phyloP scores from a whole-genome alignment of 202 grass and related monocot genomes.

The Eragrostis tef region DNA sequence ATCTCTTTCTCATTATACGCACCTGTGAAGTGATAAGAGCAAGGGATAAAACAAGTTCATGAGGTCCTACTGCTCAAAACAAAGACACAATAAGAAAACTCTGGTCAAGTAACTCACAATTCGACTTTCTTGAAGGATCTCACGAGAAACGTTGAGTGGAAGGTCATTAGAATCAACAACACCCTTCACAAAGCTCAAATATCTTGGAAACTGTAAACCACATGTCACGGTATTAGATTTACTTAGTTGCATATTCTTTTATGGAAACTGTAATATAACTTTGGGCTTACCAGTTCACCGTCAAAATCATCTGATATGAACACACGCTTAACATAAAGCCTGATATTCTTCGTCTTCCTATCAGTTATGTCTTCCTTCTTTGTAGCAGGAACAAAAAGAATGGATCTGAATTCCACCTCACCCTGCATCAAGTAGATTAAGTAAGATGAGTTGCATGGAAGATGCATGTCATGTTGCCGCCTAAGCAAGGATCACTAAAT shows the following conservation, averaged over 20 bases:
- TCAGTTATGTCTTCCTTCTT: slow-evolving; percentile 91
- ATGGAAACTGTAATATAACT: slow-evolving; percentile 27
- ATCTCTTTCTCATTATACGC: slow-evolving; percentile 96
- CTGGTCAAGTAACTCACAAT: slow-evolving; percentile 66
- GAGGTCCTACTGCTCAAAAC: neutral
- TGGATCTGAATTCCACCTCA: slow-evolving; percentile 97
- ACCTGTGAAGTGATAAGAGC: slow-evolving; percentile 53
- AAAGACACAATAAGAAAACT: slow-evolving; percentile 8
- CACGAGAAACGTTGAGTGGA: slow-evolving; percentile 94
- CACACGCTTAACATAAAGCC: slow-evolving; percentile 93
- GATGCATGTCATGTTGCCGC: neutral
- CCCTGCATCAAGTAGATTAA: slow-evolving; percentile 63
- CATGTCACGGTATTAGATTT: slow-evolving; percentile 30
- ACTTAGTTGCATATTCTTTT: neutral
- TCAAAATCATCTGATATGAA: slow-evolving; percentile 98
- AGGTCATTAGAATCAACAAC: slow-evolving; percentile 99
- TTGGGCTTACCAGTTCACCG: slow-evolving; percentile 72
- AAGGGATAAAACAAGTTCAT: neutral
- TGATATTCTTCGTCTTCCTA: slow-evolving; percentile 94
- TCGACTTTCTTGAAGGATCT: slow-evolving; percentile 99
- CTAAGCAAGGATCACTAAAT: neutral
- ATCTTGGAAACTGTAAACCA: slow-evolving; percentile 81
- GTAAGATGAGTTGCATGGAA: slow-evolving; percentile 7
- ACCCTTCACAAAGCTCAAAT: slow-evolving; percentile 99
- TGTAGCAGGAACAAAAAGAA: slow-evolving; percentile 87